phyloP scores from a whole-genome alignment of 306 rosid genomes.

The Cicer cuneatum region DNA sequence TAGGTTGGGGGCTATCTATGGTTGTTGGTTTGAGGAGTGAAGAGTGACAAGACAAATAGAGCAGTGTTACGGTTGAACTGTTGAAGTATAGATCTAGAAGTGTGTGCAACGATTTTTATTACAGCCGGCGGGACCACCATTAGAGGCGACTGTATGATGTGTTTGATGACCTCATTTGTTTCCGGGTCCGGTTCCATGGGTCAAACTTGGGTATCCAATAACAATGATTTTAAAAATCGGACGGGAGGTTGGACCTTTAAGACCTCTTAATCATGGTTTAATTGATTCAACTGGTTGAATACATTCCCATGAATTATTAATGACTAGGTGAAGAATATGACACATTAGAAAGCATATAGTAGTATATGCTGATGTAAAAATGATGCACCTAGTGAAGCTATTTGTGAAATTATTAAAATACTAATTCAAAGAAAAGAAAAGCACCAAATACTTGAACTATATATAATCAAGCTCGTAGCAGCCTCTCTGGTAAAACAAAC shows the following conservation, averaged over 20 bases:
- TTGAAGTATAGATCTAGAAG: conserved; percentile 44
- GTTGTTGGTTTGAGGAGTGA: conserved; percentile 47
- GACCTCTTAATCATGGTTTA: no score
- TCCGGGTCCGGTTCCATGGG: conserved; percentile 7
- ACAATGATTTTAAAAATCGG: no score
- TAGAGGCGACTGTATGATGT: conserved; percentile 11
- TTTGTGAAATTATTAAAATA: not conserved
- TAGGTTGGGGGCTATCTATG: conserved; percentile 38
- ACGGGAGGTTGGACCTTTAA: no score
- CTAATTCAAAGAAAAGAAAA: not conserved
- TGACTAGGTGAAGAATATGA: conserved; percentile 23
- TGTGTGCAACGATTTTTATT: conserved; percentile 48
- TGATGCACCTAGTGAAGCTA: not conserved
- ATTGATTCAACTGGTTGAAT: no score
- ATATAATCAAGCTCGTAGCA: not conserved
- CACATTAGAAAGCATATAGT: not conserved
- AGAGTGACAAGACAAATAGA: conserved; percentile 8
- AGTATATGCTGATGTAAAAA: conserved; percentile 2
- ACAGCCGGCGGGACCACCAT: conserved; percentile 45
- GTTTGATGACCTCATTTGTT: conserved; percentile 41
- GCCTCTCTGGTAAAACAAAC: conserved; percentile 1
- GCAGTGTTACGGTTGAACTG: conserved; percentile 8
- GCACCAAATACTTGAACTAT: not conserved
- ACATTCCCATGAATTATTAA: not conserved
- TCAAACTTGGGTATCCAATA: conserved; percentile 20